Percentiles rank a stretch among this genome's conserved stretches.
phyloP scores from a whole-genome alignment of 1,139 yeast species.

The Taphrina pruni region DNA sequence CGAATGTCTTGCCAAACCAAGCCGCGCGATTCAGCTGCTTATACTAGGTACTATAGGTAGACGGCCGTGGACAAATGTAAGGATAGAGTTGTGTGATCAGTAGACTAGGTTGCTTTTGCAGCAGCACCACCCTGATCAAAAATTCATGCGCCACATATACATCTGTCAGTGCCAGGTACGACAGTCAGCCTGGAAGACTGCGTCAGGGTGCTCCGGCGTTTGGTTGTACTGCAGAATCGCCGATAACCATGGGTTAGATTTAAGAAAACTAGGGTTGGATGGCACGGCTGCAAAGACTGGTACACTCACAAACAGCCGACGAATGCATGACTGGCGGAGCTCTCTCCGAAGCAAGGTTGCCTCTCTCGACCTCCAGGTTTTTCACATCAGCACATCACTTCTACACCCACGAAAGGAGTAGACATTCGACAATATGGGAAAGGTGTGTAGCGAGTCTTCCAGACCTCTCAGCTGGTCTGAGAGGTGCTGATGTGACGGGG shows the following conservation, averaged over 20 bases:
- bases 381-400: not conserved
- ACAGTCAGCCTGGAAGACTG: no score
- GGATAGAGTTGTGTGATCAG: no score
- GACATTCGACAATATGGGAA: constrained; percentile 36
- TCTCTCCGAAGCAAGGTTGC: not conserved
- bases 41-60: no score
- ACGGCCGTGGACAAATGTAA: no score
- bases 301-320: constrained; percentile 1
- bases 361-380: not conserved
- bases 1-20: no score
- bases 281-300: not conserved
- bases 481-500: constrained; percentile 38
- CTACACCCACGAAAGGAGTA: not conserved
- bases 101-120: no score
- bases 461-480: constrained; percentile 19
- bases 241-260: not conserved
- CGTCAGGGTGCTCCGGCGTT: no score
- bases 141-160: no score
- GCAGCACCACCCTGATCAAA: no score
- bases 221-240: no score
- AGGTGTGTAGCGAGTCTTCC: constrained; percentile 36
- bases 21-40: no score
- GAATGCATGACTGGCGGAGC: constrained; percentile 1
- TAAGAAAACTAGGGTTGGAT: not conserved
- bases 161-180: no score